A percentile compares a stretch with the other conserved stretches of the same genome.
Evolutionary conservation across 257 asterid genomes (phyloP).

Genomic region (Capsicum chinense): DNA sequence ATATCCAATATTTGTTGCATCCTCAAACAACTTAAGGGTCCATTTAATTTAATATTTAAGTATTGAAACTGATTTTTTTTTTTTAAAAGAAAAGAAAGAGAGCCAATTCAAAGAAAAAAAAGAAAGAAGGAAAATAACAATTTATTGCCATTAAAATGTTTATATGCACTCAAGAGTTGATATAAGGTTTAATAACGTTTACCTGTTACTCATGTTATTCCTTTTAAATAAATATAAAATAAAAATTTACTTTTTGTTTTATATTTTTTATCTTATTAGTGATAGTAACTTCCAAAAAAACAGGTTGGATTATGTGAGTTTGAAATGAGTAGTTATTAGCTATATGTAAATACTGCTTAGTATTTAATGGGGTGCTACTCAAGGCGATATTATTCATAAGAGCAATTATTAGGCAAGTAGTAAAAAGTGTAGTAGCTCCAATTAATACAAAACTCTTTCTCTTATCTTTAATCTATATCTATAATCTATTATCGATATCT

Average conservation of each 20-base stretch:
- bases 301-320: background rate
- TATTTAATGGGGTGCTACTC: background rate
- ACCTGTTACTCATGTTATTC: background rate
- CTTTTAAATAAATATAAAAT: background rate
- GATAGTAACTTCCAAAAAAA: background rate
- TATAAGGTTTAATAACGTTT: background rate
- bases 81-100: background rate
- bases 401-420: background rate
- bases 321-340: background rate
- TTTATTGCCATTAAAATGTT: background rate
- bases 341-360: background rate
- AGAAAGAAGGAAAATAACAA: too few species aligned
- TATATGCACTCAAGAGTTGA: background rate
- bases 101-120: background rate
- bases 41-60: background rate
- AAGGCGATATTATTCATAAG: background rate
- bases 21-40: background rate
- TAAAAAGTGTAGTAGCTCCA: too few species aligned
- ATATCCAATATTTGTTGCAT: background rate
- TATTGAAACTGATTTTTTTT: background rate
- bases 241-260: too few species aligned
- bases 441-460: background rate
- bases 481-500: too few species aligned
- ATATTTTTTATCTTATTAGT: background rate
- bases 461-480: too few species aligned